Evolutionary conservation across 495 filamentous ascomycete genomes (phyloP), one percentile per base, ranked within the genome.

Genomic region (Trichoderma orchidacearum): DNA sequence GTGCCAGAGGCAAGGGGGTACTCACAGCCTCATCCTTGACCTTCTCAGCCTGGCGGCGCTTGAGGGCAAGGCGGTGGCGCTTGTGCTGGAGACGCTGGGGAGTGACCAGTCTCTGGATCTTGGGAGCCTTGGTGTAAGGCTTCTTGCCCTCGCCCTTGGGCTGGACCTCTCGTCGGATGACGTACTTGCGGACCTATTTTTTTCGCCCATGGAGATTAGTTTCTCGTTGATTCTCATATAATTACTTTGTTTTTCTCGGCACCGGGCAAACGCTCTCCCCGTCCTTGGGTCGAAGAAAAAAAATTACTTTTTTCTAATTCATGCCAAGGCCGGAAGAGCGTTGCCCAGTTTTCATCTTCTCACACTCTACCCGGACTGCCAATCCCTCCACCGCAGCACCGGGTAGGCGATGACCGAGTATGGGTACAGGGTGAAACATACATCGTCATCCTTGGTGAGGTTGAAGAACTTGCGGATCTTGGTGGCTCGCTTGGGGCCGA

Each of bases 71-170:
- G 65, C 88, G 80, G 79, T 97, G 91, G 68, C 93, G 90, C 87
- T 97, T 97, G 85, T 92, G 93, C 81, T 98, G 93, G 65, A 98
- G 90, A 72, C 93, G 94, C 78, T 98, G 93, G 76, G 93, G 94
- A 74, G 93, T 98, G 66, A 98, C 88, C 66, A 98, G 87, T 71
- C 93, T 88, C 82, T 98, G 93, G 79, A 98, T 98, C 78, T 87
- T 89, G 69, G 93, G 92, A 68, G 93, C 93, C 85, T 98, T 98
- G 86, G 92, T 97, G 83, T 97, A 96, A 60, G 90, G 73, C 78
- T 86, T 85, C 84, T 90, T 90, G 80, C 89, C 90, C 81, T 96
- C 92, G 64, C 80, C 83, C 85, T 96, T 95, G 64, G 88, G 87
- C 73, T 86, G 79, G 70, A 98, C 85, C 72, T 96, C 94, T 73